phyloP scores from a whole-genome alignment of 371 early-diverging fungal species.

The Apophysomyces ossiformis region DNA sequence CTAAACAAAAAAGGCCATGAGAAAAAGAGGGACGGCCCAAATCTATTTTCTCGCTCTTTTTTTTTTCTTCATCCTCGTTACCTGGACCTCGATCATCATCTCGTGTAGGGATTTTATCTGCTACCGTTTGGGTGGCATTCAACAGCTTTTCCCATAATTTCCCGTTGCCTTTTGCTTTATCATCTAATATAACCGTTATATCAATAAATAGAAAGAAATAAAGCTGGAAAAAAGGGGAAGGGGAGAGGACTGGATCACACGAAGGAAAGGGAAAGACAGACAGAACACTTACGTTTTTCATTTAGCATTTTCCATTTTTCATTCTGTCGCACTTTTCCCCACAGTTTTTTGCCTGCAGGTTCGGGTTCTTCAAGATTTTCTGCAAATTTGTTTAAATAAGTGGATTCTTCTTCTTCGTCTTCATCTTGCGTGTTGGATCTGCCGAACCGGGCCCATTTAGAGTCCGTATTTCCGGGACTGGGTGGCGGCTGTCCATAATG shows the following conservation, averaged over 20 bases:
- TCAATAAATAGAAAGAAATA: too few species aligned
- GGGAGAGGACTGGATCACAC: too few species aligned
- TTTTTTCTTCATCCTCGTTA: background rate
- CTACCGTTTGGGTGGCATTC: constrained; percentile 63
- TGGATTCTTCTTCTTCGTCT: constrained; percentile 41
- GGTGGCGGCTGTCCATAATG: constrained; percentile 11
- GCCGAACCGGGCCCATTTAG: constrained; percentile 27
- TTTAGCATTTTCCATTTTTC: constrained; percentile 55
- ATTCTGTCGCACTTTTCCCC: constrained; percentile 55
- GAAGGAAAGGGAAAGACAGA: too few species aligned
- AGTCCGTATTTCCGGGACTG: constrained; percentile 10
- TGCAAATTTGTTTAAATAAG: constrained; percentile 51
- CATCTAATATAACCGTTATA: constrained; percentile 23
- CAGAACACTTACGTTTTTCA: constrained; percentile 32
- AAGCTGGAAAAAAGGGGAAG: too few species aligned
- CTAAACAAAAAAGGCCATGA: constrained; percentile 19
- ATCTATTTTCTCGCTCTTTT: background rate
- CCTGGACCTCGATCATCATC: constrained; percentile 28
- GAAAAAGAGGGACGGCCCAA: constrained; percentile 8
- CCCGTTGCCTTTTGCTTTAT: constrained; percentile 37
- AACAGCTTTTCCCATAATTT: constrained; percentile 62
- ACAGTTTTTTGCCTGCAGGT: constrained; percentile 38
- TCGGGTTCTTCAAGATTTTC: constrained; percentile 37
- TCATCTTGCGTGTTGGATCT: background rate
- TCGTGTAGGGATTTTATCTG: constrained; percentile 51